phyloP scores from a whole-genome alignment of 2,329 filamentous ascomycete species.

The Aspergillus chevalieri region DNA sequence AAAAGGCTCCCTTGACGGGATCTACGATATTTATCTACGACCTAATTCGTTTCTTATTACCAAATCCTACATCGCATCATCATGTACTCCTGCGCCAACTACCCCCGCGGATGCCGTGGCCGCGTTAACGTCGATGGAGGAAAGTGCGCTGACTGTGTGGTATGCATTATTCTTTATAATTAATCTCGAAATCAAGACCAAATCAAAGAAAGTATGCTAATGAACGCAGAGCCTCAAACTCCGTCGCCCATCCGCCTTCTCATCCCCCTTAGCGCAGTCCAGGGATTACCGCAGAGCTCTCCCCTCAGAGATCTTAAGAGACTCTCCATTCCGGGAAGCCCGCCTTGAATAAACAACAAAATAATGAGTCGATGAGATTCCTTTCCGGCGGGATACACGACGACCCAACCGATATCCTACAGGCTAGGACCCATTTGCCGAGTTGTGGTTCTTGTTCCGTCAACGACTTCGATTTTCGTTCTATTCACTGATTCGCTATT shows the following conservation, averaged over 20 bases:
- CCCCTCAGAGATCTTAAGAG: constrained; percentile 27
- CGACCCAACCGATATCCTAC: constrained; percentile 7
- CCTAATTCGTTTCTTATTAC: neutral
- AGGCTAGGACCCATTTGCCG: constrained; percentile 8
- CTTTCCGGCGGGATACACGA: neutral
- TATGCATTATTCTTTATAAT: constrained; percentile 22
- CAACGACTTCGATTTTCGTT: neutral
- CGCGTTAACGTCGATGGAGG: constrained; percentile 38
- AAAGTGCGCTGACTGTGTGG: constrained; percentile 41
- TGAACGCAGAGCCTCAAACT: constrained; percentile 28
- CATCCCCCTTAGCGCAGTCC: constrained; percentile 37
- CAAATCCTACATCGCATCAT: constrained; percentile 21
- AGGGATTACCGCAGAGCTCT: constrained; percentile 31
- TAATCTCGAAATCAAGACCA: neutral
- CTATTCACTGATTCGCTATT: constrained; percentile 3
- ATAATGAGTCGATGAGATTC: neutral
- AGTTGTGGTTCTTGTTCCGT: neutral
- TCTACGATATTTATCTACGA: neutral
- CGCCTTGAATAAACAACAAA: neutral
- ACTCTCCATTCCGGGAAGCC: constrained; percentile 19
- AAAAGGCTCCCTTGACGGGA: constrained; percentile 2
- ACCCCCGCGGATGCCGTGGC: constrained; percentile 43
- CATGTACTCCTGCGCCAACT: constrained; percentile 46
- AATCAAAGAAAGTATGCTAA: neutral
- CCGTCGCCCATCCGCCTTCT: constrained; percentile 30